phyloP scores from a whole-genome alignment of 768 basidiomycete genomes.

The Suillus spraguei region DNA sequence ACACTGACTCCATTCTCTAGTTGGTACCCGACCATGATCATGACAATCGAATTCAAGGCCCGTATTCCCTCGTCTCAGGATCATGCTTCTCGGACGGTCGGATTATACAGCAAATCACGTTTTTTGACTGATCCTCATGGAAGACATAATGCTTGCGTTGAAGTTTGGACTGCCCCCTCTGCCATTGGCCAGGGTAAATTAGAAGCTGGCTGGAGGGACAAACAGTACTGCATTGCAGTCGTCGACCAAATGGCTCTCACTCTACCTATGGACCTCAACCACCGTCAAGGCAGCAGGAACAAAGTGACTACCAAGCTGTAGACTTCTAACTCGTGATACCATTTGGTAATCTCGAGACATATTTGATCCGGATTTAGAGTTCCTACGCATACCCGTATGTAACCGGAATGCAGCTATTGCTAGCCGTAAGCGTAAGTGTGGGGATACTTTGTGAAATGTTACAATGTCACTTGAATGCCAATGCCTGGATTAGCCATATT shows the following conservation, averaged over 20 bases:
- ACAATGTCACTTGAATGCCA: neutral
- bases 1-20: constrained; percentile 28
- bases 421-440: neutral
- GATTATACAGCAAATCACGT: constrained; percentile 51
- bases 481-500: neutral
- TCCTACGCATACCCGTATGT: neutral
- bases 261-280: constrained; percentile 36
- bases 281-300: constrained; percentile 20
- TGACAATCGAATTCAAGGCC: constrained; percentile 65
- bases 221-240: constrained; percentile 63
- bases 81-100: constrained; percentile 56
- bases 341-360: neutral
- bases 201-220: constrained; percentile 55
- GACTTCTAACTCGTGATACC: neutral
- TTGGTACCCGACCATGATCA: constrained; percentile 66
- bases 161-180: constrained; percentile 68
- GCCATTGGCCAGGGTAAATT: constrained; percentile 49
- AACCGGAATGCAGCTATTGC: neutral
- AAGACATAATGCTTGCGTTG: constrained; percentile 59
- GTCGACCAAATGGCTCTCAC: constrained; percentile 63
- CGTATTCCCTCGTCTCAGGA: constrained; percentile 49
- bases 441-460: neutral
- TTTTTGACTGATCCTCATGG: constrained; percentile 58
- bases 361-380: neutral
- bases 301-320: constrained; percentile 23